Percentiles rank a stretch among this genome's conserved stretches.
These are phyloP conservation scores for Penicillium crustosum DNA, from an alignment of 2,329 filamentous ascomycete species.

Conservation along the genomic window DNA sequence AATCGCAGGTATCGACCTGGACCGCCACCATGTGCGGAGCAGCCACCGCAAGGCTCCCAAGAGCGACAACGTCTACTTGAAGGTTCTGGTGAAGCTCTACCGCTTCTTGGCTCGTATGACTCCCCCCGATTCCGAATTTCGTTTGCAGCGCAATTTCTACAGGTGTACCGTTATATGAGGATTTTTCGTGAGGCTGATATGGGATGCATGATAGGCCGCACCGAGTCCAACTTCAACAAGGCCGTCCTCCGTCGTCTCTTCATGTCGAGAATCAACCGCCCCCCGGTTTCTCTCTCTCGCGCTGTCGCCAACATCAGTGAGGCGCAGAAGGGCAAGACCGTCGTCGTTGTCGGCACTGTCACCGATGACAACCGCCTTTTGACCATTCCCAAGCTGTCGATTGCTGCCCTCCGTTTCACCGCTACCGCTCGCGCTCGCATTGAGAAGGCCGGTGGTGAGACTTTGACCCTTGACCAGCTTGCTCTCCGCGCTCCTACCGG, in stretches of 20 bases:
- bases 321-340: slow-evolving; percentile 66
- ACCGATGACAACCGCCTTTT: slow-evolving; percentile 97
- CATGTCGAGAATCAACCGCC: slow-evolving; percentile 98
- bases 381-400: slow-evolving; percentile 83
- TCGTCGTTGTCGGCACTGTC: slow-evolving; percentile 91
- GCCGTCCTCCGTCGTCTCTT: slow-evolving; percentile 95
- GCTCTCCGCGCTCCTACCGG: slow-evolving; percentile 93
- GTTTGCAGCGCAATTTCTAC: slow-evolving; percentile 9
- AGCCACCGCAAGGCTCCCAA: slow-evolving; percentile 90
- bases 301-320: slow-evolving; percentile 68
- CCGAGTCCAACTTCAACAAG: slow-evolving; percentile 98
- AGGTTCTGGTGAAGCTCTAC: slow-evolving; percentile 97
- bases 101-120: slow-evolving; percentile 85
- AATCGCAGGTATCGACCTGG: slow-evolving; percentile 55
- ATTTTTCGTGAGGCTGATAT: slow-evolving; percentile 19
- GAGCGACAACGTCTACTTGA: slow-evolving; percentile 97
- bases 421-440: slow-evolving; percentile 93
- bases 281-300: slow-evolving; percentile 90
- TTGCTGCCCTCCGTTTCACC: slow-evolving; percentile 96
- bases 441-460: slow-evolving; percentile 88
- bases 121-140: slow-evolving; percentile 16
- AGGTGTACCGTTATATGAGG: slow-evolving; percentile 5
- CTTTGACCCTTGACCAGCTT: slow-evolving; percentile 94
- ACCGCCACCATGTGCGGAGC: slow-evolving; percentile 63
- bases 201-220: slow-evolving; percentile 66